A percentile compares a stretch with the other conserved stretches of the same genome.
These are phyloP conservation scores for Aspergillus amoenus DNA, from an alignment of 2,329 filamentous ascomycete species.

Conservation along the genomic window DNA sequence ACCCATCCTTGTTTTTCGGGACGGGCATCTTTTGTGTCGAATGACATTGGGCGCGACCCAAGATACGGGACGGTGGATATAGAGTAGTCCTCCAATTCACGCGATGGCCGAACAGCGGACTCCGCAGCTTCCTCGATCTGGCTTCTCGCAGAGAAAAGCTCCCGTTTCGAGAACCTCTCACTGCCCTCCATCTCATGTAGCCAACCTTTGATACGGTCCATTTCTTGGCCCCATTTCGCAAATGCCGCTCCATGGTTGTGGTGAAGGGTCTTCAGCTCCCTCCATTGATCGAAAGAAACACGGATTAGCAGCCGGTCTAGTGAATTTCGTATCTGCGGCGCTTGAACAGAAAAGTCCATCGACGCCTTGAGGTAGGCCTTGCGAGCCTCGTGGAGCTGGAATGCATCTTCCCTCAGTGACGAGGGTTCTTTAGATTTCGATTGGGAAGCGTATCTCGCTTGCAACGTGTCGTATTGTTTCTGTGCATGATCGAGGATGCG, in stretches of 20 bases:
- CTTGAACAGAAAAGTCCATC: conserved; percentile 88
- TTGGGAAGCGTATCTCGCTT: conserved; percentile 79
- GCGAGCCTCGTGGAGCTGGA: conserved; percentile 88
- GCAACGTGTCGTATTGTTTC: conserved; percentile 76
- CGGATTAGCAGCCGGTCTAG: conserved; percentile 85
- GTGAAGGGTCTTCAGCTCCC: conserved; percentile 72
- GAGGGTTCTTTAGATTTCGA: conserved; percentile 93
- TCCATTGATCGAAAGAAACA: conserved; percentile 83
- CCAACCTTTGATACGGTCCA: conserved; percentile 92
- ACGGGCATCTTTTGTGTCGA: conserved; percentile 54
- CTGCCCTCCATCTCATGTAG: conserved; percentile 88
- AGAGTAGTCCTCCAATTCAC: conserved; percentile 91
- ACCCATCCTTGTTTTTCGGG: conserved; percentile 94
- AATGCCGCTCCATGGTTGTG: conserved; percentile 64
- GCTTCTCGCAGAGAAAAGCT: conserved; percentile 74
- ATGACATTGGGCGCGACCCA: conserved; percentile 65
- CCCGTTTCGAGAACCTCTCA: conserved; percentile 78
- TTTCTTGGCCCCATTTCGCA: conserved; percentile 70
- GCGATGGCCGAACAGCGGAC: conserved; percentile 70
- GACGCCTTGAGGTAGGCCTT: conserved; percentile 88
- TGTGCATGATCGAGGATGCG: conserved; percentile 75
- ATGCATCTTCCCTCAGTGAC: conserved; percentile 88
- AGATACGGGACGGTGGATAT: conserved; percentile 86
- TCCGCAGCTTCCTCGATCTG: conserved; percentile 80
- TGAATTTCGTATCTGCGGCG: conserved; percentile 78